Base-by-base conservation (phyloP, 768 basidiomycete genomes). In the Lactarius deliciosus region DNA sequence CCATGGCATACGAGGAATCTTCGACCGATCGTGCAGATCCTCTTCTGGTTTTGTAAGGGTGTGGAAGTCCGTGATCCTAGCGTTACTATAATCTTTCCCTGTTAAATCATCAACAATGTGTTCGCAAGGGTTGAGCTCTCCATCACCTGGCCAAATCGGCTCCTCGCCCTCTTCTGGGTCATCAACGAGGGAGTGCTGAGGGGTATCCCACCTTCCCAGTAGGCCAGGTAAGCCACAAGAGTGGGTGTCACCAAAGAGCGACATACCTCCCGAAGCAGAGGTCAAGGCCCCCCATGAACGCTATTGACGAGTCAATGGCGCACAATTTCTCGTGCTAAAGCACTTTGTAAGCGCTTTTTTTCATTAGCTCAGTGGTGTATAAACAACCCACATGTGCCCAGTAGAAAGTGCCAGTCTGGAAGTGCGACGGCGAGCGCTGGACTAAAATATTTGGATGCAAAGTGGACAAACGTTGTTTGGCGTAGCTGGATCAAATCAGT, bases 251-350 rank as follows among this genome's bases (percentile, higher is more conserved):
- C 22, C 47, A 6, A 32, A 34, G 22, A 32, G 63, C 25, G 22
- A 40, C 70, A 2, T 68, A 89, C 85, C 93, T 83, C 73, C 94
- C 94, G 71, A 95, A 97, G 75, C 92, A 96, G 40, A 96, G 82
- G 76, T 99, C 97, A 53, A 99, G 77, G 3, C 97, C 97, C 20
- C 97, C 97, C 93, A 94, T 97, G 78, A 98, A 99, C 0, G 92
- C 96, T 69, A 98, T 97, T 1, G 94, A 87, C 75, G 97, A 92
- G 75, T 99, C 97, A 68, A 99, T 92, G 16, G 98, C 94, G 73
- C 96, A 98, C 69, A 99, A 74, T 75, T 99, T 99, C 81, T 99
- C 97, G 76, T 98, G 97, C 93, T 96, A 65, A 11, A 65, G 30
- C 55, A 25, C 50, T 22, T 63, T 69, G 30, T 9, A 45, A 56